A percentile compares a stretch with the other conserved stretches of the same genome.
Conservation (phyloP, 2,329 filamentous ascomycete genomes). For the Cryphonectria naterciae region DNA sequence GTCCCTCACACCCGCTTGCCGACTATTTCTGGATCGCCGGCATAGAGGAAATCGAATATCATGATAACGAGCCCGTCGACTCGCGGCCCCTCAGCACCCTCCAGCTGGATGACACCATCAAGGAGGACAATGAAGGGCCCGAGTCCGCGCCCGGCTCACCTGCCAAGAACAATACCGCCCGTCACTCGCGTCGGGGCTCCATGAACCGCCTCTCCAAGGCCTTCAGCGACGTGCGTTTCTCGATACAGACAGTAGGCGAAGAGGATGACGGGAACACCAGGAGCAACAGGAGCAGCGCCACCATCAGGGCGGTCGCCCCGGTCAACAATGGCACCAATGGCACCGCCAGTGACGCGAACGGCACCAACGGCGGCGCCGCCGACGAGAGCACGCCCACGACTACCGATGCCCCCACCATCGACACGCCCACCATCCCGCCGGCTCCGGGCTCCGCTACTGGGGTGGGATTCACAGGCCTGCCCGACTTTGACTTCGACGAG, state of each 20-base stretch:
- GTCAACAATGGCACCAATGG: slow-evolving; percentile 32
- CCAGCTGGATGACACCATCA: slow-evolving; percentile 62
- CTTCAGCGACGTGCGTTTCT: slow-evolving; percentile 52
- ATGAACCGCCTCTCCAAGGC: slow-evolving; percentile 61
- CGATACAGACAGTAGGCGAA: slow-evolving; percentile 57
- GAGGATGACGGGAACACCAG: slow-evolving; percentile 61
- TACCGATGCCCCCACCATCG: slow-evolving; percentile 10
- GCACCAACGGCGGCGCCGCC: slow-evolving; percentile 28
- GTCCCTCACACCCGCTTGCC: slow-evolving; percentile 66
- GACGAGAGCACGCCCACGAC: slow-evolving; percentile 34
- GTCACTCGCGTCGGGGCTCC: slow-evolving; percentile 66
- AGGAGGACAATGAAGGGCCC: slow-evolving; percentile 61
- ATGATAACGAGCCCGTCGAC: slow-evolving; percentile 47
- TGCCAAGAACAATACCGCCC: slow-evolving; percentile 45
- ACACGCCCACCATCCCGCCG: neutral
- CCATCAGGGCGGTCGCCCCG: slow-evolving; percentile 53
- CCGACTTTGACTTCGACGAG: slow-evolving; percentile 89
- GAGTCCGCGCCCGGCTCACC: slow-evolving; percentile 37
- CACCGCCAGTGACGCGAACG: slow-evolving; percentile 29
- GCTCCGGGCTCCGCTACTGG: slow-evolving; percentile 30
- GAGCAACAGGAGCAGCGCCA: slow-evolving; percentile 70
- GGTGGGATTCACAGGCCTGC: slow-evolving; percentile 41
- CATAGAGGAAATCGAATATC: slow-evolving; percentile 69
- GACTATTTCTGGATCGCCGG: slow-evolving; percentile 80
- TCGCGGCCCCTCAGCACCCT: slow-evolving; percentile 42